Conservation (phyloP, 1,284 basidiomycete species). For the Gomphus sp. region DNA sequence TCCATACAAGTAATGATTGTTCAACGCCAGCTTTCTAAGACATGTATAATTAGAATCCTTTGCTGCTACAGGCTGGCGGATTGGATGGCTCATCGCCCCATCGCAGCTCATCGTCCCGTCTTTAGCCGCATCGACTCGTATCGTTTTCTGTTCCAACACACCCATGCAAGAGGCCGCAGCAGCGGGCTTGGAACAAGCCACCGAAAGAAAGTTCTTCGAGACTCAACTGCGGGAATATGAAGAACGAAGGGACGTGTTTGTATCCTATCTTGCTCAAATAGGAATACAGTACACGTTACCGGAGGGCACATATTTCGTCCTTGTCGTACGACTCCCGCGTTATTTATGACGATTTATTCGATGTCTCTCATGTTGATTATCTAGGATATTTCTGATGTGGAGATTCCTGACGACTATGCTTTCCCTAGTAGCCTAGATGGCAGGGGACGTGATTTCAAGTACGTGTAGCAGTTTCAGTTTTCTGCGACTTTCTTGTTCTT, state of each 20-base stretch:
- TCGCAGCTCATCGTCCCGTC: slow-evolving; percentile 77
- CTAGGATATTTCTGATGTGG: slow-evolving; percentile 75
- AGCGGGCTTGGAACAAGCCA: slow-evolving; percentile 72
- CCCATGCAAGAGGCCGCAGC: slow-evolving; percentile 90
- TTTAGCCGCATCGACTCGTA: slow-evolving; percentile 85
- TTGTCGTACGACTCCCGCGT: slow-evolving; percentile 49
- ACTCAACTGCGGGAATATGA: slow-evolving; percentile 74
- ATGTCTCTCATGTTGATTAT: slow-evolving; percentile 3
- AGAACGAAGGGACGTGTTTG: slow-evolving; percentile 69
- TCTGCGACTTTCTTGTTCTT: not conserved
- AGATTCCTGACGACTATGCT: slow-evolving; percentile 78
- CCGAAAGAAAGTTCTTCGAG: slow-evolving; percentile 70
- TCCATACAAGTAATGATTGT: not conserved
- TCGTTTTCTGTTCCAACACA: slow-evolving; percentile 92
- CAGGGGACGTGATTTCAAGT: slow-evolving; percentile 84
- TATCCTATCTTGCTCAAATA: slow-evolving; percentile 73
- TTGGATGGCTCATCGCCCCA: slow-evolving; percentile 94
- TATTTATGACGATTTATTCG: not conserved
- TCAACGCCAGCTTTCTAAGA: not conserved
- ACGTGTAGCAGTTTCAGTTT: slow-evolving; percentile 18
- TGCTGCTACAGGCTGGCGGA: slow-evolving; percentile 95
- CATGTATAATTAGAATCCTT: slow-evolving; percentile 76
- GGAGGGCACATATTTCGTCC: slow-evolving; percentile 84
- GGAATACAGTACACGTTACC: slow-evolving; percentile 85
- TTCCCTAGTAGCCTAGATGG: slow-evolving; percentile 72